Base-by-base conservation (phyloP, 306 rosid genomes). In the Cucurbita pepo region DNA sequence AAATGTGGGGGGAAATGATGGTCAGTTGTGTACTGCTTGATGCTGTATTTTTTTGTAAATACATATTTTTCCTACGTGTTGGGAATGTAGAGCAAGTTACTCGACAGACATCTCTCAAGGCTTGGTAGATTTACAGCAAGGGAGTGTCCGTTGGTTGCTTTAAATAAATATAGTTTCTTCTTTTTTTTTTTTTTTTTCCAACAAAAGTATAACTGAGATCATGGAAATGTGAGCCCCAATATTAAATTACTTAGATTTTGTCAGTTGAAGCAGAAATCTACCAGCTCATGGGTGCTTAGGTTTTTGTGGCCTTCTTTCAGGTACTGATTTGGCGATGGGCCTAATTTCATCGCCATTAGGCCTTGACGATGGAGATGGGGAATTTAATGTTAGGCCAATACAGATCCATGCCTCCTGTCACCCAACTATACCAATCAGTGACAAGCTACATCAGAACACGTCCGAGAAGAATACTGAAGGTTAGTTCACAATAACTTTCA, bases 41-140 rank as follows among this genome's bases (percentile, higher is more conserved):
- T 25, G 59, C 67, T 62, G 79, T 64, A 73, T 72, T 81, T 70
- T 70, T 67, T 77, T 84, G 96, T 91, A 80, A 80, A 87, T 85
- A 91, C 69, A 82, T 70, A 85, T 86, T 88, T 88, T 69, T 91
- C 85, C 53, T 18, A 48, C 63, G 21, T 62, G 76, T 57, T 76
- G 79, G 71, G 30, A 76, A 76, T 75, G 79, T 65, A 38, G 67
- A 56, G 66, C 56, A 70, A 13, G 50, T 69, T 44, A 54, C 53
- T 64, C 41, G 61, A 10, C 22, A 53, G 38, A 40, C 53, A 54
- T 43, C 47, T 71, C 48, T 67, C 6, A 47, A 67, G 56, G 56
- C 25, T 67, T 25, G 40, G 25, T 22, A 67, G 56, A 12, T 47
- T 47, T 67, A 67, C 73, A 13, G 43, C 43, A 48, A 22, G n/a